Percentiles rank a stretch among this genome's conserved stretches.
Evolutionary conservation across 208 protist species (phyloP).

Genomic region (Acanthamoeba quina): DNA sequence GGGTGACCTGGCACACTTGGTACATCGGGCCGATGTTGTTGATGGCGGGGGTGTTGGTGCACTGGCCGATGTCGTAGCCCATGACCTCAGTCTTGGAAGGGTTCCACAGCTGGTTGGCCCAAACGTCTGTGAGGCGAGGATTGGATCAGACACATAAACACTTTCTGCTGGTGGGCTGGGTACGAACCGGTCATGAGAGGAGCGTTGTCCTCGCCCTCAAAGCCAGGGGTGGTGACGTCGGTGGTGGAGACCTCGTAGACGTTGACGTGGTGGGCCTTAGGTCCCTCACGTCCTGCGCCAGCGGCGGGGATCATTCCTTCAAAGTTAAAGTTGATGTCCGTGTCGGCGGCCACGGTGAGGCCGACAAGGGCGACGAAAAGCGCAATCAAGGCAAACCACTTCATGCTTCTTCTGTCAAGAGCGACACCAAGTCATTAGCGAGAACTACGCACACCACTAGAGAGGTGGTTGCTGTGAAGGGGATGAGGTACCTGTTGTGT

Average conservation of each 20-base stretch:
- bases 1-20: neutral
- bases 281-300: neutral
- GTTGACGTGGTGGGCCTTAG: neutral
- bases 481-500: too few relatives aligned
- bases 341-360: neutral
- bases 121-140: neutral
- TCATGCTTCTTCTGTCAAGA: constrained; percentile 45
- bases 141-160: fast-evolving
- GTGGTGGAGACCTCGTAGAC: constrained; percentile 1
- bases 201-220: neutral
- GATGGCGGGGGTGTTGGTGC: neutral
- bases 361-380: too few relatives aligned
- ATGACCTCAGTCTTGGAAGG: neutral
- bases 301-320: neutral
- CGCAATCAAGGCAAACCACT: too few relatives aligned
- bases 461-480: too few relatives aligned
- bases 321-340: constrained; percentile 23
- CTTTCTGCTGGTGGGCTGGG: too few relatives aligned
- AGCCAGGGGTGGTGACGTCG: neutral
- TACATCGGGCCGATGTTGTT: neutral
- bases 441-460: too few relatives aligned
- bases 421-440: too few relatives aligned
- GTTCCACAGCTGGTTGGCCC: constrained; percentile 39
- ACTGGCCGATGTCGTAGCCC: neutral
- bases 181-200: neutral